These are phyloP conservation scores for Clarireedia monteithiana DNA, from an alignment of 2,329 filamentous ascomycete genomes.

Conservation along the genomic window DNA sequence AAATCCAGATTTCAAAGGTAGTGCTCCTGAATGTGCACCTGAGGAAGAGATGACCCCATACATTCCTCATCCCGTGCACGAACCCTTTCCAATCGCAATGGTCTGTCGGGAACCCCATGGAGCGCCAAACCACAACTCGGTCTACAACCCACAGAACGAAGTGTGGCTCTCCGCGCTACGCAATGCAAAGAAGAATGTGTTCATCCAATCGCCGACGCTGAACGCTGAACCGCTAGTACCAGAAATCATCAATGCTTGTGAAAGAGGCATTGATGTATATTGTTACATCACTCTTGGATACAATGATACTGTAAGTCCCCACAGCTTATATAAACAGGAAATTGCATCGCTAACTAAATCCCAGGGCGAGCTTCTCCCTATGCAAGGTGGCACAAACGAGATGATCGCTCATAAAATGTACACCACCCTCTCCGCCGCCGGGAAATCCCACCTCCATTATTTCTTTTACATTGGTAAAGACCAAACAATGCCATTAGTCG, in stretches of 20 bases:
- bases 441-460: conserved; percentile 46
- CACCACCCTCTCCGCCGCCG: conserved; percentile 40
- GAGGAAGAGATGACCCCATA: conserved; percentile 59
- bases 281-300: conserved; percentile 73
- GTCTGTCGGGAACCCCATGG: conserved; percentile 64
- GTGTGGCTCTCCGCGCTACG: conserved; percentile 64
- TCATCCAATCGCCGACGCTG: conserved; percentile 71
- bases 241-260: conserved; percentile 55
- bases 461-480: conserved; percentile 70
- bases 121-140: conserved; percentile 49
- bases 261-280: conserved; percentile 58
- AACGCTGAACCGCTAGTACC: conserved; percentile 63
- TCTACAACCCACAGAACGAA: conserved; percentile 65
- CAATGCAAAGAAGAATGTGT: conserved; percentile 55
- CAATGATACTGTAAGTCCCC: conserved; percentile 55
- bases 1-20: conserved; percentile 40
- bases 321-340: neutral
- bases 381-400: conserved; percentile 70
- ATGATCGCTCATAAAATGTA: conserved; percentile 57
- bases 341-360: neutral
- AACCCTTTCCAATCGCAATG: conserved; percentile 61
- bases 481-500: conserved; percentile 58
- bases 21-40: conserved; percentile 45
- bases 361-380: conserved; percentile 64
- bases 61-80: conserved; percentile 43